These are phyloP conservation scores for Eremothecium cymbalariae DNA, from an alignment of 1,139 yeast genomes.

Conservation along the genomic window DNA sequence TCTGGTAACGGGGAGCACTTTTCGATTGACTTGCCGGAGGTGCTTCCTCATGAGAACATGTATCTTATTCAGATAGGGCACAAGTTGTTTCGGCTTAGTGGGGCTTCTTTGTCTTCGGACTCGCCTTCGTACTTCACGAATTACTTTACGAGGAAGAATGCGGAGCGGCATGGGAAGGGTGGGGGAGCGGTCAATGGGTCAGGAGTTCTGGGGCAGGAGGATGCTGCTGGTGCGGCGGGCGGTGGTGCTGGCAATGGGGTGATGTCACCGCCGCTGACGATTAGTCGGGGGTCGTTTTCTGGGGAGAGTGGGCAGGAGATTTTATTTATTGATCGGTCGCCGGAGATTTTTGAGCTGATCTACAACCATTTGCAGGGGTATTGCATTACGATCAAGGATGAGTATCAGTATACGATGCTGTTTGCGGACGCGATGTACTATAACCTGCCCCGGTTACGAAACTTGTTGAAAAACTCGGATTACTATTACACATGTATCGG, in stretches of 20 bases:
- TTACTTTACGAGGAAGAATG: constrained; percentile 32
- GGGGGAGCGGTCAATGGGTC: background rate
- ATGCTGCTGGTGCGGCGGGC: constrained; percentile 1
- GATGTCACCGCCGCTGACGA: constrained; percentile 1
- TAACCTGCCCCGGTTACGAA: constrained; percentile 50
- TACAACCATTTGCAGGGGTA: constrained; percentile 74
- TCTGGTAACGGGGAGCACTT: constrained; percentile 2
- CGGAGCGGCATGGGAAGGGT: constrained; percentile 11
- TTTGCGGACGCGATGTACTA: constrained; percentile 71
- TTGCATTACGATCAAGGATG: constrained; percentile 49
- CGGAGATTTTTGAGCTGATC: constrained; percentile 58
- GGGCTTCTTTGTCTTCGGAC: constrained; percentile 80
- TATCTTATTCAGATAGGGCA: constrained; percentile 70
- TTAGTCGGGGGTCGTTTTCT: background rate
- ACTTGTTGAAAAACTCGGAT: constrained; percentile 45
- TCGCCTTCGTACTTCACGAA: constrained; percentile 46
- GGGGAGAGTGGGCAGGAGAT: background rate
- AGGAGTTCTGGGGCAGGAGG: background rate
- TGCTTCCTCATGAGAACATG: constrained; percentile 58
- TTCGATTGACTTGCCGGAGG: constrained; percentile 39
- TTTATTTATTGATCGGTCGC: constrained; percentile 72
- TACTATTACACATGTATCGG: constrained; percentile 56
- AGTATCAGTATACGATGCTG: constrained; percentile 51
- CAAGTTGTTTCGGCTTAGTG: constrained; percentile 51
- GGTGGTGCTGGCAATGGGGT: too few relatives aligned